phyloP scores from a whole-genome alignment of 805 yeast genomes.

The Vanderwaltozyma verrucispora region DNA sequence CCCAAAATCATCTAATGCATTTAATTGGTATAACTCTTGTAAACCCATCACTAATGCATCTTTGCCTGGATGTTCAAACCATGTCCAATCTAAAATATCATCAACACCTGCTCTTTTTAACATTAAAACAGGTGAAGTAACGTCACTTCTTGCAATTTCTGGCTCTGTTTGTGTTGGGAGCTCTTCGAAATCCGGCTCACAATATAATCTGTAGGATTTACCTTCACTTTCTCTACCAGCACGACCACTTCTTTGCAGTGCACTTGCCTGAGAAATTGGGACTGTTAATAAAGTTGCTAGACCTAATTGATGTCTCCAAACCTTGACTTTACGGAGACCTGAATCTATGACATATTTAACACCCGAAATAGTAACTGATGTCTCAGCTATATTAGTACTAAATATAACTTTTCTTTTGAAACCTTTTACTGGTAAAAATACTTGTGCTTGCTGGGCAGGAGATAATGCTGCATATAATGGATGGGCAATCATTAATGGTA shows the following conservation, averaged over 20 bases:
- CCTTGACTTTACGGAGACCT: constrained; percentile 86
- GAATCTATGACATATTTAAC: constrained; percentile 88
- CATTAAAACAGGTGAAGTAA: constrained; percentile 74
- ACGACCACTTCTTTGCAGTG: constrained; percentile 92
- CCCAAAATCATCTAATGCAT: constrained; percentile 72
- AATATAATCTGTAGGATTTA: constrained; percentile 74
- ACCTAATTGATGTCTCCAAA: constrained; percentile 89
- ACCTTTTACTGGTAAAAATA: constrained; percentile 57
- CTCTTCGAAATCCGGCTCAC: constrained; percentile 55
- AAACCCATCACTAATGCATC: constrained; percentile 69
- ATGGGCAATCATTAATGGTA: constrained; percentile 63
- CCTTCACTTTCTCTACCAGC: constrained; percentile 98
- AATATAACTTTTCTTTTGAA: constrained; percentile 74
- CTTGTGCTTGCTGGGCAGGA: constrained; percentile 69
- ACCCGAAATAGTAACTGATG: constrained; percentile 93
- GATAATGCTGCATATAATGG: constrained; percentile 94
- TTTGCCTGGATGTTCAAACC: constrained; percentile 87
- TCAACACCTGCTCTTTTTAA: constrained; percentile 74
- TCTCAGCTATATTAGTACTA: constrained; percentile 96
- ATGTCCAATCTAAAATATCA: constrained; percentile 77
- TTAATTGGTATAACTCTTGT: constrained; percentile 63
- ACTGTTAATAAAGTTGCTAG: constrained; percentile 86
- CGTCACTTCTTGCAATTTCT: constrained; percentile 79
- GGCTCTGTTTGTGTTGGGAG: constrained; percentile 81
- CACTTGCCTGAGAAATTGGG: constrained; percentile 89